These are phyloP conservation scores for Cryphonectria naterciae DNA, from an alignment of 2,329 filamentous ascomycete genomes.

Conservation along the genomic window DNA sequence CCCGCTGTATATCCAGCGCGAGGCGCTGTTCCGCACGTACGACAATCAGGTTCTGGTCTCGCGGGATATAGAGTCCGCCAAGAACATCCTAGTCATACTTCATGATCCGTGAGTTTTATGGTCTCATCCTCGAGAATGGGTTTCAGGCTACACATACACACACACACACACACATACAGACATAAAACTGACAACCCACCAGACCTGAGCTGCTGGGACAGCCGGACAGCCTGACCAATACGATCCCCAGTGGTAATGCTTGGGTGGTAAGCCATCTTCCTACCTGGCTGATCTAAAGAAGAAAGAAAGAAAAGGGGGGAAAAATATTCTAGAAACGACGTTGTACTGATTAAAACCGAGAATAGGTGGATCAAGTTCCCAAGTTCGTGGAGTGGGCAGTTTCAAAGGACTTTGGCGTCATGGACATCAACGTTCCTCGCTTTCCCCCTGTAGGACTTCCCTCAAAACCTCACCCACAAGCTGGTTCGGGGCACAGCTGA, in stretches of 20 bases:
- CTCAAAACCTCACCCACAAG: slow-evolving; percentile 57
- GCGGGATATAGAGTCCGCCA: slow-evolving; percentile 66
- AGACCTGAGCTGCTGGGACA: slow-evolving; percentile 74
- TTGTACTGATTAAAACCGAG: slow-evolving; percentile 7
- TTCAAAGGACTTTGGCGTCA: slow-evolving; percentile 76
- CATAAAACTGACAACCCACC: slow-evolving; percentile 27
- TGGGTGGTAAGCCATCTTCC: slow-evolving; percentile 72
- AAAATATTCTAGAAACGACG: no score
- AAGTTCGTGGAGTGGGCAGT: slow-evolving; percentile 85
- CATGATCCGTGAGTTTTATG: slow-evolving; percentile 76
- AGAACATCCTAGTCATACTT: slow-evolving; percentile 79
- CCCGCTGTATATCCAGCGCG: slow-evolving; percentile 77
- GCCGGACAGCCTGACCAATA: slow-evolving; percentile 70
- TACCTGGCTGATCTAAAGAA: slow-evolving; percentile 1
- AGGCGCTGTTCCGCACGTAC: slow-evolving; percentile 74
- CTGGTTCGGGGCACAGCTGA: slow-evolving; percentile 33
- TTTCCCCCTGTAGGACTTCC: slow-evolving; percentile 44
- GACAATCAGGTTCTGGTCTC: slow-evolving; percentile 87
- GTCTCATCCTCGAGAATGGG: slow-evolving; percentile 17
- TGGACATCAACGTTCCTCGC: slow-evolving; percentile 89
- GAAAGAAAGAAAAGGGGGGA: no score
- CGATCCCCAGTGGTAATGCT: slow-evolving; percentile 79
- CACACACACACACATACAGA: not conserved
- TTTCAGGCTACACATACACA: not conserved
- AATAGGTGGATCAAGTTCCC: slow-evolving; percentile 77